A percentile compares a stretch with the other conserved stretches of the same genome.
phyloP scores from a whole-genome alignment of 139 green algal species.

The Closterium sp. region DNA sequence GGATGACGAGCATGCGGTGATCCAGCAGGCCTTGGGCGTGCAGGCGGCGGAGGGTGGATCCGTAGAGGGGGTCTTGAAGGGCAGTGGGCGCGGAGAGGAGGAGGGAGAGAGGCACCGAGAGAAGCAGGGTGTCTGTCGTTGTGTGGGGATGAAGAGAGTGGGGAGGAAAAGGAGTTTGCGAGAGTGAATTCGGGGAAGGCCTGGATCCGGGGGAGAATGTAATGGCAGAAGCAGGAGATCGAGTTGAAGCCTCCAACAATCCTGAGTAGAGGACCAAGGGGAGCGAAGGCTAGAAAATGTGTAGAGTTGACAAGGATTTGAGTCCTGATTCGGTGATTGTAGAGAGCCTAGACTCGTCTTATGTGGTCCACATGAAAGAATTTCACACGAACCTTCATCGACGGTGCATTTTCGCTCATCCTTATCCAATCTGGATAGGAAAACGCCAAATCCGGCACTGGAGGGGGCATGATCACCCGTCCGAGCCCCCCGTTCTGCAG shows the following conservation, averaged over 20 bases:
- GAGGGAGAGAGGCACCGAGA: neutral
- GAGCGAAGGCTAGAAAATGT: neutral
- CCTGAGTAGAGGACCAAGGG: no score
- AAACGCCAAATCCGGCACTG: neutral
- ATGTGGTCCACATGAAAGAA: neutral
- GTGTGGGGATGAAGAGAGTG: no score
- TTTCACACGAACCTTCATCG: neutral
- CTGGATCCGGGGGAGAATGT: no score
- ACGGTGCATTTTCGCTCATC: neutral
- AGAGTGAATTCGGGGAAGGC: no score
- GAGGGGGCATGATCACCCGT: neutral
- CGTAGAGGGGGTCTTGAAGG: neutral
- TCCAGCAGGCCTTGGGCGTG: neutral
- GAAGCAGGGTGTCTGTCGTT: neutral
- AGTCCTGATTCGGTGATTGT: neutral
- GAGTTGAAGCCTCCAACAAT: no score
- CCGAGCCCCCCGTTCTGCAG: neutral
- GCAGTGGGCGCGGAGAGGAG: neutral
- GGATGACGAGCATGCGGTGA: neutral
- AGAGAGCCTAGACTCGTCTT: no score
- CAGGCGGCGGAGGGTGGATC: neutral
- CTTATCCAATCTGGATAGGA: neutral
- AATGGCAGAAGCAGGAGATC: no score
- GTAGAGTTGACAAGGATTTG: neutral
- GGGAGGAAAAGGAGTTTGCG: no score